Percentiles rank a stretch among this genome's conserved stretches.
phyloP scores from a whole-genome alignment of 1,284 basidiomycete genomes.

The Ganoderma multipileum region DNA sequence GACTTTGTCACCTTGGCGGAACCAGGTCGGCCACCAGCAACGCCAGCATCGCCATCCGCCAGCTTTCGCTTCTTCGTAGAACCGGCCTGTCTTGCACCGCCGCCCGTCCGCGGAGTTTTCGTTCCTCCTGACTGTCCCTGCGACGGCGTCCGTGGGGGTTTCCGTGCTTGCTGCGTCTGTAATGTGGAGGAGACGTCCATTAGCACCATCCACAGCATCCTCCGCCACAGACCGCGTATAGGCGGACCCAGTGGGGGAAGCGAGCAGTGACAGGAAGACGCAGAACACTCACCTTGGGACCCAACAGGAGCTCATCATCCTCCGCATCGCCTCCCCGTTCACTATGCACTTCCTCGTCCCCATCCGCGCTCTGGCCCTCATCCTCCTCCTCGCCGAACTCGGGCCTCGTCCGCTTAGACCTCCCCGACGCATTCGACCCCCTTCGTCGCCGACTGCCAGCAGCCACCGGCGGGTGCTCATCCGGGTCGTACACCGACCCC shows the following conservation, averaged over 20 bases:
- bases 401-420: constrained; percentile 11
- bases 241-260: no score
- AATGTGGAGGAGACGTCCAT: background rate
- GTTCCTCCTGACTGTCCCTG: background rate
- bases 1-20: constrained; percentile 23
- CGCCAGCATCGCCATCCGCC: constrained; percentile 20
- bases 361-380: constrained; percentile 24
- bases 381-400: constrained; percentile 31
- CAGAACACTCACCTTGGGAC: constrained; percentile 17
- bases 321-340: constrained; percentile 23
- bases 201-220: no score
- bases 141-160: constrained; percentile 3
- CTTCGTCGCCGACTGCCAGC: constrained; percentile 11
- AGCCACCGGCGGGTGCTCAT: constrained; percentile 17
- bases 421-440: constrained; percentile 13
- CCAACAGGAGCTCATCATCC: constrained; percentile 27
- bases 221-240: no score
- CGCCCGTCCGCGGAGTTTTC: constrained; percentile 14
- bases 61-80: constrained; percentile 34
- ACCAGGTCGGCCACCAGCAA: constrained; percentile 13
- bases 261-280: no score
- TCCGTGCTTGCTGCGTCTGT: constrained; percentile 11
- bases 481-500: constrained; percentile 32
- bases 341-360: constrained; percentile 31
- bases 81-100: constrained; percentile 3